phyloP scores from a whole-genome alignment of 352 stramenopile genomes.

The Globisporangium radiosum region DNA sequence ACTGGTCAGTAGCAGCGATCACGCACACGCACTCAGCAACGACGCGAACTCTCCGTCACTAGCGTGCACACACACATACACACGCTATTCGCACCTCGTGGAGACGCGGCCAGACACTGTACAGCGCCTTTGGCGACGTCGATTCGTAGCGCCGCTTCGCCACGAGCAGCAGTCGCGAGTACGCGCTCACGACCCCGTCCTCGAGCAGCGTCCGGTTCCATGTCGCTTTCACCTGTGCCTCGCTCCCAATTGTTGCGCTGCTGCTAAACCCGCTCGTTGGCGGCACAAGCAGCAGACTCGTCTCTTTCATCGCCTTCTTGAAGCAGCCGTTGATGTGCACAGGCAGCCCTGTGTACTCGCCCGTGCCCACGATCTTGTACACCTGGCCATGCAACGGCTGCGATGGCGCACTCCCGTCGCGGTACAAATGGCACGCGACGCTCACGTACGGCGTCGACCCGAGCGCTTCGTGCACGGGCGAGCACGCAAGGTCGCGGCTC shows the following conservation, averaged over 20 bases:
- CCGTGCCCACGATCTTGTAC: slow-evolving; percentile 50
- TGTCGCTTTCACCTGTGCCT: slow-evolving; percentile 43
- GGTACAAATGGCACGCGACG: slow-evolving; percentile 53
- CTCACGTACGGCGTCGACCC: slow-evolving; percentile 60
- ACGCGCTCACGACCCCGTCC: slow-evolving; percentile 54
- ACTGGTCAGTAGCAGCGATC: not conserved
- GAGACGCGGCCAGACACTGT: slow-evolving; percentile 54
- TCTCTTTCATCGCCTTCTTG: slow-evolving; percentile 54
- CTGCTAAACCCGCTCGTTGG: slow-evolving; percentile 9
- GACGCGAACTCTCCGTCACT: not conserved
- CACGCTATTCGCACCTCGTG: not conserved
- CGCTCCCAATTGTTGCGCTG: slow-evolving; percentile 25
- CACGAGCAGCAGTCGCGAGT: slow-evolving; percentile 52
- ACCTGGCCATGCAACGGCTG: slow-evolving; percentile 43
- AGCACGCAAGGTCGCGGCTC: slow-evolving; percentile 59
- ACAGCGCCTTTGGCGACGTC: slow-evolving; percentile 41
- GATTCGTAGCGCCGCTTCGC: slow-evolving; percentile 37
- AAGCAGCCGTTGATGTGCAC: slow-evolving; percentile 77
- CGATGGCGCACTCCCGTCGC: slow-evolving; percentile 27
- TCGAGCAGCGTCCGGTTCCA: slow-evolving; percentile 74
- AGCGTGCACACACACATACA: not conserved
- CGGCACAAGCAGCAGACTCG: slow-evolving; percentile 21
- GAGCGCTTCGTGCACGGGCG: slow-evolving; percentile 51
- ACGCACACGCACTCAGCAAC: not conserved
- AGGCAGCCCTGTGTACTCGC: slow-evolving; percentile 40